A percentile compares a stretch with the other conserved stretches of the same genome.
Conservation (phyloP, 768 basidiomycete genomes). For the Leccinum subgranulosum region DNA sequence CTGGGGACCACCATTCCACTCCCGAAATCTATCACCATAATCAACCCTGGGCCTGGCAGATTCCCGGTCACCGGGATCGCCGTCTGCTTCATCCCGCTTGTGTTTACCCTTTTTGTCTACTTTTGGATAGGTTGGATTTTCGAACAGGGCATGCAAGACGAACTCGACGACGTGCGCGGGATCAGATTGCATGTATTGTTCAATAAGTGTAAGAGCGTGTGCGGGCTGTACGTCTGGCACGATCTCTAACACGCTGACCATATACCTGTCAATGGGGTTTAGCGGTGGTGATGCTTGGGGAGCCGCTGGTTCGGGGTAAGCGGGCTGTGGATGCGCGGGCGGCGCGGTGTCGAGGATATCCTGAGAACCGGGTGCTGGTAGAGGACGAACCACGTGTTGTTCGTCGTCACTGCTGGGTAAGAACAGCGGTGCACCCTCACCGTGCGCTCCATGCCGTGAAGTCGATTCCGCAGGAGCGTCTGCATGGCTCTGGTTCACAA, state of each 20-base stretch:
- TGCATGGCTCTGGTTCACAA: slow-evolving; percentile 12
- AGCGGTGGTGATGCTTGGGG: slow-evolving; percentile 3
- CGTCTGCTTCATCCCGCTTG: slow-evolving; percentile 34
- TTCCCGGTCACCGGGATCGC: slow-evolving; percentile 15
- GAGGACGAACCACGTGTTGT: background rate
- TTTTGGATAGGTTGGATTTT: slow-evolving; percentile 59
- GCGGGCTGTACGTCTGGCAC: slow-evolving; percentile 66
- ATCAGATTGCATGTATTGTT: slow-evolving; percentile 37
- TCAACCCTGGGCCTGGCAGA: slow-evolving; percentile 48
- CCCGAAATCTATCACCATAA: slow-evolving; percentile 48
- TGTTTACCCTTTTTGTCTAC: slow-evolving; percentile 46
- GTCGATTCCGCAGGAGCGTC: slow-evolving; percentile 1
- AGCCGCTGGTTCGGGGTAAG: slow-evolving; percentile 1
- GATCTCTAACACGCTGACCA: slow-evolving; percentile 61
- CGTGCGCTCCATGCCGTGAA: slow-evolving; percentile 5
- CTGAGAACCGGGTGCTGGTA: background rate
- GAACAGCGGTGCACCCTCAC: slow-evolving; percentile 30
- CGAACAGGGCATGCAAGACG: slow-evolving; percentile 61
- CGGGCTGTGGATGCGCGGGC: background rate
- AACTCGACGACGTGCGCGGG: slow-evolving; percentile 42
- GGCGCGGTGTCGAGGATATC: background rate
- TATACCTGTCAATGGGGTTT: slow-evolving; percentile 26
- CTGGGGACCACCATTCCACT: slow-evolving; percentile 36
- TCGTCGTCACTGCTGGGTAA: slow-evolving; percentile 39
- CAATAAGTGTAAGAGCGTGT: slow-evolving; percentile 49